phyloP scores from a whole-genome alignment of 352 stramenopile species.

The Pythium biforme region DNA sequence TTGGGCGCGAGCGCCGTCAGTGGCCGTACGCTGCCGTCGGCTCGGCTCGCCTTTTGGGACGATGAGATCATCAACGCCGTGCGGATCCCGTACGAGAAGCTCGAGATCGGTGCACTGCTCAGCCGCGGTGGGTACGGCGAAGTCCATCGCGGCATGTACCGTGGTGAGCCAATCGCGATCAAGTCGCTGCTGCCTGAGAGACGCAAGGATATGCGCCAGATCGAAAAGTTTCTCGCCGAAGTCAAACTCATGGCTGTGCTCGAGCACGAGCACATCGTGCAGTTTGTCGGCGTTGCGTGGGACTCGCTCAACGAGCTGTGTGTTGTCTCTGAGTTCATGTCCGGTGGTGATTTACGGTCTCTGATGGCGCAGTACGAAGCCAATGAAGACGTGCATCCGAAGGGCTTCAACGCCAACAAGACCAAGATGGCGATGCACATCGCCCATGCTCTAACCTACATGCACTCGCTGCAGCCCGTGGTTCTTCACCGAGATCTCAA shows the following conservation, averaged over 20 bases:
- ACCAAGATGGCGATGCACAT: slow-evolving; percentile 21
- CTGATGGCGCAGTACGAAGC: slow-evolving; percentile 7
- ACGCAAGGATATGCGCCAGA: slow-evolving; percentile 49
- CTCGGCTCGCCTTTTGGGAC: slow-evolving; percentile 14
- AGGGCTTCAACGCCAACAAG: slow-evolving; percentile 12
- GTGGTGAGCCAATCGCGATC: slow-evolving; percentile 46
- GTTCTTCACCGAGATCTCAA: slow-evolving; percentile 20
- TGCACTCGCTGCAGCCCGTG: slow-evolving; percentile 14
- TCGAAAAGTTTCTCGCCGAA: slow-evolving; percentile 50
- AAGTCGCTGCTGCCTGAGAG: slow-evolving; percentile 56
- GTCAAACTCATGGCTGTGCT: slow-evolving; percentile 58
- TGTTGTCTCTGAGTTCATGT: slow-evolving; percentile 32
- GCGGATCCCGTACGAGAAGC: slow-evolving; percentile 46
- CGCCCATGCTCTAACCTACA: slow-evolving; percentile 15
- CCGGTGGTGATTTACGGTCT: slow-evolving; percentile 14
- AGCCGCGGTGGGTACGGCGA: slow-evolving; percentile 51
- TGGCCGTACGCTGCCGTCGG: slow-evolving; percentile 1
- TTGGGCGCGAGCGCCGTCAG: neutral
- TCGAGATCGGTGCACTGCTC: slow-evolving; percentile 40
- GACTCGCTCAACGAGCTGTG: slow-evolving; percentile 30
- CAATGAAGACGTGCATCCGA: neutral
- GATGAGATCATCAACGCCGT: slow-evolving; percentile 22
- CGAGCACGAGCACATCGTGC: slow-evolving; percentile 61
- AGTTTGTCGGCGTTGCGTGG: slow-evolving; percentile 68
- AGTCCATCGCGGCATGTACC: slow-evolving; percentile 49